Percentiles rank a stretch among this genome's conserved stretches.
Conservation (phyloP, 164 flowering plant species). For the Aristolochia fimbriata region DNA sequence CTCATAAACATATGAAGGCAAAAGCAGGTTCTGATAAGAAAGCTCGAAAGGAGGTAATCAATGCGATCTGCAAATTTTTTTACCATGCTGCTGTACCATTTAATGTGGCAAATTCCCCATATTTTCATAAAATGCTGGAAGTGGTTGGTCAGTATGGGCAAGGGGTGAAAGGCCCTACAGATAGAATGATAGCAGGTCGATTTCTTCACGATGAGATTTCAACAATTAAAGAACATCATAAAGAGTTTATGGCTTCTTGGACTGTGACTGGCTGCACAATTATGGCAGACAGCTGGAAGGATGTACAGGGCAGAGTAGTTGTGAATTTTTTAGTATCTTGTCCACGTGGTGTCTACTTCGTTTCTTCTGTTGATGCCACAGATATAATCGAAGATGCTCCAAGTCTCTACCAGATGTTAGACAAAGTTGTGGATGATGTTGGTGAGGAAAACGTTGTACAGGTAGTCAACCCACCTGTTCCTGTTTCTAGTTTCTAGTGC, state of each 20-base stretch:
- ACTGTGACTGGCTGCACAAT: slow-evolving; percentile 60
- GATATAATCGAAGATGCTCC: slow-evolving; percentile 42
- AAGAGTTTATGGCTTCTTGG: slow-evolving; percentile 53
- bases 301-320: slow-evolving; percentile 40
- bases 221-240: slow-evolving; percentile 35
- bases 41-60: slow-evolving; percentile 38
- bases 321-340: slow-evolving; percentile 63
- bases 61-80: slow-evolving; percentile 63
- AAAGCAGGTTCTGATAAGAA: slow-evolving; percentile 24
- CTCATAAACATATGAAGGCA: slow-evolving; percentile 21
- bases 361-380: slow-evolving; percentile 61
- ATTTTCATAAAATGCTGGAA: slow-evolving; percentile 73
- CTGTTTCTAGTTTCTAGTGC: not conserved
- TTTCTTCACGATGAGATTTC: slow-evolving; percentile 55
- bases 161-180: slow-evolving; percentile 41
- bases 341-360: slow-evolving; percentile 54
- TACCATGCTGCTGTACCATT: slow-evolving; percentile 63
- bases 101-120: slow-evolving; percentile 45
- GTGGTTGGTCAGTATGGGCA: slow-evolving; percentile 63
- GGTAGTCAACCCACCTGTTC: slow-evolving; percentile 22
- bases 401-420: slow-evolving; percentile 51
- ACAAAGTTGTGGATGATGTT: slow-evolving; percentile 63
- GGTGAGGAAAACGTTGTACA: slow-evolving; percentile 82
- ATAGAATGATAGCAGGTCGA: slow-evolving; percentile 41
- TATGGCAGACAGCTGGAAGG: slow-evolving; percentile 74